Percentiles rank a stretch among this genome's conserved stretches.
Evolutionary conservation across 225 moss, liverwort and hornwort species (phyloP).

Genomic region (Marchantia paleacea): DNA sequence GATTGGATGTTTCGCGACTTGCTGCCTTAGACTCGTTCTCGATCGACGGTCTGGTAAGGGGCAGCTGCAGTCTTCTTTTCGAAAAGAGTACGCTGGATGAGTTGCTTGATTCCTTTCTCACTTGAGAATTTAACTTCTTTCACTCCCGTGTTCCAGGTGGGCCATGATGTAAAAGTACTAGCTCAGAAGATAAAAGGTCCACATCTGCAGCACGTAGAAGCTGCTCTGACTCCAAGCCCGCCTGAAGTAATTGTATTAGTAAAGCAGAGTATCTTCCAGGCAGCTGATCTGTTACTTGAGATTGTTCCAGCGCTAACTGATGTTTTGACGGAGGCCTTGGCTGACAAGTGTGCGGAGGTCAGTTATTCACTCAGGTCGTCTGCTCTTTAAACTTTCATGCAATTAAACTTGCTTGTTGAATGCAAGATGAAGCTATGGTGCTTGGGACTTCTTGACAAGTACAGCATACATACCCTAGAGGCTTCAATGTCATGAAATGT

Average conservation of each 20-base stretch:
- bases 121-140: neutral
- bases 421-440: neutral
- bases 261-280: slow-evolving; percentile 60
- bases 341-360: slow-evolving; percentile 91
- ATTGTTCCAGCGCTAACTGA: slow-evolving; percentile 66
- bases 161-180: slow-evolving; percentile 71
- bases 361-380: slow-evolving; percentile 19
- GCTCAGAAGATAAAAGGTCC: slow-evolving; percentile 55
- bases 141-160: slow-evolving; percentile 50
- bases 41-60: neutral
- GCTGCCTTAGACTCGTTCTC: neutral
- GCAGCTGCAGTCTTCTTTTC: neutral
- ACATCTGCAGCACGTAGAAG: slow-evolving; percentile 54
- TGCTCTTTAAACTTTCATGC: slow-evolving; percentile 1
- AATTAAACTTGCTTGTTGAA: neutral
- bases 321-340: slow-evolving; percentile 78
- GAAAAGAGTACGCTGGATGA: neutral
- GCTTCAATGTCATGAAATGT: too few relatives aligned
- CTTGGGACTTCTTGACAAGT: neutral
- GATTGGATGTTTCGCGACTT: too few relatives aligned
- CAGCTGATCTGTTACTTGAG: slow-evolving; percentile 58
- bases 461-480: neutral
- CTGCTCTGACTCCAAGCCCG: slow-evolving; percentile 50
- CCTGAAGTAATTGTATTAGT: slow-evolving; percentile 50
- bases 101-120: neutral